A percentile compares a stretch with the other conserved stretches of the same genome.
Conservation (phyloP, 2,329 filamentous ascomycete species). For the Xylariaceae sp. region DNA sequence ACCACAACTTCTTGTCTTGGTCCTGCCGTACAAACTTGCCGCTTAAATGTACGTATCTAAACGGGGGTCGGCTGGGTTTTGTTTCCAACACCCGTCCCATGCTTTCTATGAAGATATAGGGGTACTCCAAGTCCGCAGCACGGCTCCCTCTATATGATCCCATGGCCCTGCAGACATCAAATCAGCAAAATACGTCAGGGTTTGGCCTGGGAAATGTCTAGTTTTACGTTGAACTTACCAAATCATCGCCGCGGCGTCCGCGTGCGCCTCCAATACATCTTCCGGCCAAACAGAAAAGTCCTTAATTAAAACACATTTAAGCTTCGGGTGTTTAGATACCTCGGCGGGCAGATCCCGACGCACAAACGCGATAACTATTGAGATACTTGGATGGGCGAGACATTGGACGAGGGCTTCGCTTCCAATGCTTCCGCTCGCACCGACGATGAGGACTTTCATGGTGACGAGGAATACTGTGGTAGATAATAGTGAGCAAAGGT, state of each 20-base stretch:
- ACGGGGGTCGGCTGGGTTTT: conserved; percentile 20
- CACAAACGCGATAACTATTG: conserved; percentile 41
- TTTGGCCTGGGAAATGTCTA: background rate
- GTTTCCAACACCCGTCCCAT: conserved; percentile 30
- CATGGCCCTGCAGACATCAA: conserved; percentile 24
- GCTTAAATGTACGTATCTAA: conserved; percentile 43
- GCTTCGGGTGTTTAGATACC: conserved; percentile 28
- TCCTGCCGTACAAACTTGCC: conserved; percentile 43
- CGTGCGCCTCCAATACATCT: conserved; percentile 33
- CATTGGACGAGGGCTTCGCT: conserved; percentile 41
- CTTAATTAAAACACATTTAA: conserved; percentile 30
- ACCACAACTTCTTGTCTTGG: conserved; percentile 40
- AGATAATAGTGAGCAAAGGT: background rate
- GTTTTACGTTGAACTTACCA: conserved; percentile 29
- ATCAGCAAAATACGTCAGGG: background rate
- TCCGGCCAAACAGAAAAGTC: conserved; percentile 37
- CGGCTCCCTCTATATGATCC: conserved; percentile 32
- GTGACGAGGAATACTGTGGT: background rate
- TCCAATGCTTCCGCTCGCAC: conserved; percentile 44
- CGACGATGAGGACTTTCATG: conserved; percentile 47
- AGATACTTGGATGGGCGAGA: conserved; percentile 40
- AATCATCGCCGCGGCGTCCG: conserved; percentile 38
- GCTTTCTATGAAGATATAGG: conserved; percentile 31
- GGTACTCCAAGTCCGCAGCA: conserved; percentile 33
- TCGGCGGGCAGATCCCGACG: conserved; percentile 36